phyloP scores from a whole-genome alignment of 306 rosid genomes.

The Corylus heterophylla region DNA sequence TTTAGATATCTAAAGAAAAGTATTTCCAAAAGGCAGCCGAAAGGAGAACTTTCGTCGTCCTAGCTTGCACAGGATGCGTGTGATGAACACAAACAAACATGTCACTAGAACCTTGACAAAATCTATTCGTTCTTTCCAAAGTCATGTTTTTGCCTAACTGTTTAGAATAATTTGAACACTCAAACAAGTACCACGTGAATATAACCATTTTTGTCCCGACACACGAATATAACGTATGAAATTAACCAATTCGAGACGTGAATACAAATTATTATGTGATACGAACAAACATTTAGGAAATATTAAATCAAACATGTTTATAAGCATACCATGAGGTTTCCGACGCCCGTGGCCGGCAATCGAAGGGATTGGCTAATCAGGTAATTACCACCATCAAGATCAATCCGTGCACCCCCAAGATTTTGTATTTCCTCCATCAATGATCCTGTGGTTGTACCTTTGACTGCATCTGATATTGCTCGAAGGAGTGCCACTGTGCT shows the following conservation, averaged over 20 bases:
- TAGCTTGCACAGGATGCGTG: neutral
- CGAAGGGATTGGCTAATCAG: conserved; percentile 54
- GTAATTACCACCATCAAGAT: conserved; percentile 84
- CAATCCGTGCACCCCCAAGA: conserved; percentile 73
- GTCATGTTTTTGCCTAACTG: conserved; percentile 34
- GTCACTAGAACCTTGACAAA: neutral
- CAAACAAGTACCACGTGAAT: neutral
- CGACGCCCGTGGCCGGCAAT: conserved; percentile 58
- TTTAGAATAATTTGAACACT: neutral
- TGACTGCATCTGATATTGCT: conserved; percentile 65
- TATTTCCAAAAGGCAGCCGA: neutral
- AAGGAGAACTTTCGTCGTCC: neutral
- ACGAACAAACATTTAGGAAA: neutral
- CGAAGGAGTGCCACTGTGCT: conserved; percentile 66
- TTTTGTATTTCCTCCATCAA: conserved; percentile 63
- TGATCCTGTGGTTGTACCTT: conserved; percentile 34
- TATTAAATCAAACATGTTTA: neutral
- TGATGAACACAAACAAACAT: neutral
- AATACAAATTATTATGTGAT: neutral
- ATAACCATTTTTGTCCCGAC: neutral
- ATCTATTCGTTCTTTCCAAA: conserved; percentile 4
- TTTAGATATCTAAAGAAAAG: neutral
- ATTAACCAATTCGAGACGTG: too few species aligned
- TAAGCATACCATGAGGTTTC: conserved; percentile 73
- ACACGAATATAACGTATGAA: too few species aligned